phyloP scores from a whole-genome alignment of 2,329 filamentous ascomycete genomes.

The Hymenotorrendiella dingleyae region DNA sequence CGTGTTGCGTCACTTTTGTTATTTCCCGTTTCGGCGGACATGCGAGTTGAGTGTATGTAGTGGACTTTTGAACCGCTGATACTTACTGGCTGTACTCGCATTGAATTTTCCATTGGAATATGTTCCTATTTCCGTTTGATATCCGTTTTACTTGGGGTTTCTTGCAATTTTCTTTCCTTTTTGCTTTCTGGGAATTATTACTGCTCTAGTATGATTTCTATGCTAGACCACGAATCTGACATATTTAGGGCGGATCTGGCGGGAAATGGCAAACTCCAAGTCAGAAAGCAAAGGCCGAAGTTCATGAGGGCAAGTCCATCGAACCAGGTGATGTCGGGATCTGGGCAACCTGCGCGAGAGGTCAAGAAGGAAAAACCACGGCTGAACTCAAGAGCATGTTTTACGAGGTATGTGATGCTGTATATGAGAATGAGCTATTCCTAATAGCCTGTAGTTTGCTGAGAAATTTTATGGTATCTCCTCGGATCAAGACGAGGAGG shows the following conservation, averaged over 20 bases:
- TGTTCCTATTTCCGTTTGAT: neutral
- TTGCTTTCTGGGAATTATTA: neutral
- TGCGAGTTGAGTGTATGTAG: neutral
- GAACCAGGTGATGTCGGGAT: constrained; percentile 67
- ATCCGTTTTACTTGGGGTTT: neutral
- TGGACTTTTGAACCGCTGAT: neutral
- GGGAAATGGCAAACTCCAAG: constrained; percentile 56
- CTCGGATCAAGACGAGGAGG: constrained; percentile 32
- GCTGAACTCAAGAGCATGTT: constrained; percentile 62
- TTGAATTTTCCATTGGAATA: neutral
- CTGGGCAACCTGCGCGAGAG: constrained; percentile 71
- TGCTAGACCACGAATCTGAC: neutral
- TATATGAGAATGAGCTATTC: neutral
- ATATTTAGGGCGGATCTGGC: constrained; percentile 38
- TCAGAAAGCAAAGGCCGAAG: constrained; percentile 45
- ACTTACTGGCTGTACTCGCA: no score
- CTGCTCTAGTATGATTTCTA: neutral
- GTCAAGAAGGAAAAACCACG: constrained; percentile 64
- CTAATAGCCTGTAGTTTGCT: constrained; percentile 48
- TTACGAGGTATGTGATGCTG: constrained; percentile 48
- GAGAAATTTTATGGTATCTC: constrained; percentile 49
- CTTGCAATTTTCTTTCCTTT: neutral
- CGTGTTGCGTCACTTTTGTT: neutral
- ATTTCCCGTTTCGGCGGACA: neutral
- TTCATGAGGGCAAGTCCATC: constrained; percentile 41